Conservation (phyloP, 2,329 filamentous ascomycete genomes). For the Nothopassalora personata region DNA sequence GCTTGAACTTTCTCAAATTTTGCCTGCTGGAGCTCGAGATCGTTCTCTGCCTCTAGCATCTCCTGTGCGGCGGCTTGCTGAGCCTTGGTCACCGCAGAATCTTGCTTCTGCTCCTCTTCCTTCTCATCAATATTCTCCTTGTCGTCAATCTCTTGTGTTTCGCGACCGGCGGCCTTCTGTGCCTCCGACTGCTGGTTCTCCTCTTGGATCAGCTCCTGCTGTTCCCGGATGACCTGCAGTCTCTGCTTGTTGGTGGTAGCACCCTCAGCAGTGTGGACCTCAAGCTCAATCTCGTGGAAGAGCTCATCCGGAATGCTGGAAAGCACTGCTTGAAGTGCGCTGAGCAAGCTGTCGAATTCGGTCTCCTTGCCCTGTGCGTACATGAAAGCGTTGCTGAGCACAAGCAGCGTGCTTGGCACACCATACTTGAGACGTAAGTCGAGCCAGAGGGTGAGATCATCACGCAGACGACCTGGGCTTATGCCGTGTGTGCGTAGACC, state of each 20-base stretch:
- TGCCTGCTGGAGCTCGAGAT: constrained; percentile 20
- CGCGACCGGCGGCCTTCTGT: constrained; percentile 66
- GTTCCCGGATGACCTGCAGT: constrained; percentile 95
- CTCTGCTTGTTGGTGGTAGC: constrained; percentile 98
- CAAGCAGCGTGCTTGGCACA: constrained; percentile 91
- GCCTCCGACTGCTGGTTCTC: constrained; percentile 88
- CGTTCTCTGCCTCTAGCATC: constrained; percentile 23
- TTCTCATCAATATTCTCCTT: constrained; percentile 92
- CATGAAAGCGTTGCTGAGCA: constrained; percentile 96
- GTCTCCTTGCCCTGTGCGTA: constrained; percentile 81
- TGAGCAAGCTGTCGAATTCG: constrained; percentile 83
- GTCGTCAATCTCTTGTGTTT: constrained; percentile 53
- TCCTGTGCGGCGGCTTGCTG: constrained; percentile 11
- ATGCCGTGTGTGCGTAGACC: constrained; percentile 90
- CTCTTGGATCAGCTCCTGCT: constrained; percentile 95
- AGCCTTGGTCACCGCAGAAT: constrained; percentile 23
- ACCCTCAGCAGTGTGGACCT: constrained; percentile 93
- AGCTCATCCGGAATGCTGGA: constrained; percentile 95
- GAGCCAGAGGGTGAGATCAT: constrained; percentile 89
- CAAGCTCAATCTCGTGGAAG: constrained; percentile 98
- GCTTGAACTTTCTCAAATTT: constrained; percentile 4
- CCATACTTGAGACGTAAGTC: constrained; percentile 88
- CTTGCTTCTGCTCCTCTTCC: constrained; percentile 50
- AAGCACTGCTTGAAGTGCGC: constrained; percentile 84
- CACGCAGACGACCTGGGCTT: constrained; percentile 78